These are phyloP conservation scores for Alternaria infectoria DNA, from an alignment of 2,329 filamentous ascomycete genomes.

Conservation along the genomic window DNA sequence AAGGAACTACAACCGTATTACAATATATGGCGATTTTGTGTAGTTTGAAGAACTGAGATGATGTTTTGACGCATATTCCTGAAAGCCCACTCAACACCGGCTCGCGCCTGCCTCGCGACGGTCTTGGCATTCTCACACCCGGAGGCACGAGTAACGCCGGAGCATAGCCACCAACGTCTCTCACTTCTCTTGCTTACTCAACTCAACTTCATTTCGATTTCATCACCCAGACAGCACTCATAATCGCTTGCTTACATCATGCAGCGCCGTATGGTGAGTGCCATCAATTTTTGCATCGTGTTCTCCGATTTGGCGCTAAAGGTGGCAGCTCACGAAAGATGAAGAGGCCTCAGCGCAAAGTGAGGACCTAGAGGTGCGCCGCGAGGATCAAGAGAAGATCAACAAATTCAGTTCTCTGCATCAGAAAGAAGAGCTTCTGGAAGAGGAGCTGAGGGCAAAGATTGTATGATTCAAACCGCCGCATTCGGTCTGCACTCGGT, in stretches of 20 bases:
- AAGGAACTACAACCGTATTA: too few relatives aligned
- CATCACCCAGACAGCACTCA: not conserved
- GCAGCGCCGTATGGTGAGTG: constrained; percentile 55
- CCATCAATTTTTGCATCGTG: constrained; percentile 10
- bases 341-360: constrained; percentile 77
- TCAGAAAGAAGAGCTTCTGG: constrained; percentile 77
- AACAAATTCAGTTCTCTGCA: constrained; percentile 96
- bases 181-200: not conserved
- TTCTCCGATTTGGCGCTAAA: constrained; percentile 18
- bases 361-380: constrained; percentile 90
- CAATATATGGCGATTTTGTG: not conserved
- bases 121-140: constrained; percentile 14
- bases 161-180: constrained; percentile 1
- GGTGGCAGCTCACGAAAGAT: constrained; percentile 83
- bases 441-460: constrained; percentile 81
- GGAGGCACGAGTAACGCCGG: constrained; percentile 3
- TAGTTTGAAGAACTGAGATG: not conserved
- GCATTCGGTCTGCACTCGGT: not conserved
- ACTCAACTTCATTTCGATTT: not conserved
- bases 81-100: not conserved
- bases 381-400: constrained; percentile 98
- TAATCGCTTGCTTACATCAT: constrained; percentile 23
- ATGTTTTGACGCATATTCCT: not conserved
- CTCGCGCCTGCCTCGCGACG: not conserved
- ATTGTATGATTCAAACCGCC: constrained; percentile 61